Percentiles rank a stretch among this genome's conserved stretches.
phyloP scores from a whole-genome alignment of 2,329 filamentous ascomycete genomes.

The Fusarium domesticum region DNA sequence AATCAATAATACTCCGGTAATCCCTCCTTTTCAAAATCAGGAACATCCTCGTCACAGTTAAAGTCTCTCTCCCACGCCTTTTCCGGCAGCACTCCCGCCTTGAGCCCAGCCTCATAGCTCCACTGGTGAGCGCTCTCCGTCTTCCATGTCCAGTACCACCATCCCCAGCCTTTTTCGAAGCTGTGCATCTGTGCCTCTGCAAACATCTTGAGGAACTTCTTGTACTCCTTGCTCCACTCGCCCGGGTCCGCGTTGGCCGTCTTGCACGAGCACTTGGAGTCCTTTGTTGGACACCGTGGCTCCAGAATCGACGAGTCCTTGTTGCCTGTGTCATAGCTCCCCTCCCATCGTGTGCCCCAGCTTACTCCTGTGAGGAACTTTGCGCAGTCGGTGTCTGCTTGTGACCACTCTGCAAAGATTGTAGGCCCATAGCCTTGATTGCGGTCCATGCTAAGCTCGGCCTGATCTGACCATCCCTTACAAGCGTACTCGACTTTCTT shows the following conservation, averaged over 20 bases:
- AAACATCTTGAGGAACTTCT: constrained; percentile 81
- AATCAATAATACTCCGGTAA: constrained; percentile 49
- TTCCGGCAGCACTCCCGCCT: constrained; percentile 73
- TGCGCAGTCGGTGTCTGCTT: constrained; percentile 95
- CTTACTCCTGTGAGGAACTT: constrained; percentile 84
- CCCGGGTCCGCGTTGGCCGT: constrained; percentile 71
- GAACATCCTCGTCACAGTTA: constrained; percentile 59
- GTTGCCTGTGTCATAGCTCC: constrained; percentile 72
- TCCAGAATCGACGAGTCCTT: constrained; percentile 58
- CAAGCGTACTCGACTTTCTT: constrained; percentile 87
- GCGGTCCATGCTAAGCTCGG: constrained; percentile 67
- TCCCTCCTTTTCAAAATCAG: constrained; percentile 45
- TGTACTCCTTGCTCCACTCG: constrained; percentile 70
- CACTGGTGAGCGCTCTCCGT: constrained; percentile 84
- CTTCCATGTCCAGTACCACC: constrained; percentile 99
- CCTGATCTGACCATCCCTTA: constrained; percentile 79
- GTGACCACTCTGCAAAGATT: constrained; percentile 94
- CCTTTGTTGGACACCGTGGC: constrained; percentile 70
- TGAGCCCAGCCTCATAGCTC: constrained; percentile 82
- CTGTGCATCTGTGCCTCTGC: constrained; percentile 94
- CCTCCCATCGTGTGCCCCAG: constrained; percentile 86
- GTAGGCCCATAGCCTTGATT: constrained; percentile 85
- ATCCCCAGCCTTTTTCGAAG: constrained; percentile 91
- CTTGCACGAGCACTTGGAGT: constrained; percentile 67
- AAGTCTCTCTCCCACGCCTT: constrained; percentile 71